Base-by-base conservation (phyloP, 208 protist genomes). In the Trypanosoma caninum region DNA sequence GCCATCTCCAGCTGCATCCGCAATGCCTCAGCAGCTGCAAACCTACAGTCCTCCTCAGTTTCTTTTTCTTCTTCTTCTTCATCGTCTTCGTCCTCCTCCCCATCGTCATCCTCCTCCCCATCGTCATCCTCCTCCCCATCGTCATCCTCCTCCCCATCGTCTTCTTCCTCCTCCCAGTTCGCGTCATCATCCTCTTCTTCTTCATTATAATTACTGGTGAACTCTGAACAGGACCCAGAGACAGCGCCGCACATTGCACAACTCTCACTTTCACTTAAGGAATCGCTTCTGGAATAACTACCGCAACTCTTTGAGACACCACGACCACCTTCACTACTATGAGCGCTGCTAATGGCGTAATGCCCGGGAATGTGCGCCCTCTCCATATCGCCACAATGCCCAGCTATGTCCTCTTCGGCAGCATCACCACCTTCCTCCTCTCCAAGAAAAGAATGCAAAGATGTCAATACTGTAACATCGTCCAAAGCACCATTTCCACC, bases 1-100 rank as follows among this genome's bases (percentile, higher is more conserved):
- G 52, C 63, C 10, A 56, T 46, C 23, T 69, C 63, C 16, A 62
- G 42, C 20, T 30, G 28, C 41, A 52, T 7, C 18, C 63, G 63
- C 25, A 69, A 45, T 9, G 42, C 45, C 37, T 60, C 63, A 6
- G 54, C 45, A 7, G 54, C 63, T 30, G 63, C 54, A 33, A 62
- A 58, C 2, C 41, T 44, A n/a, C 28, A 11, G 20, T 59, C 35
- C 20, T 54, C 62, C 34, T 68, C 27, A 11, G 38, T 38, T 30
- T 53, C 28, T 11, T 67, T 40, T 18, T 67, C 51, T 3, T 52
- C 60, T 1, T 59, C 60, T 33, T 67, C 60, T 28, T 67, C 60
- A 0, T 60, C 40, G 0, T 37, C 52, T 25, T 60, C 34, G 4
- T 45, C 53, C 2, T 56, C 53, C 1, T 69, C 63, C 23, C 56